Evolutionary conservation across 225 moss, liverwort and hornwort genomes (phyloP).

Genomic region (Rhytidiadelphus loreus): DNA sequence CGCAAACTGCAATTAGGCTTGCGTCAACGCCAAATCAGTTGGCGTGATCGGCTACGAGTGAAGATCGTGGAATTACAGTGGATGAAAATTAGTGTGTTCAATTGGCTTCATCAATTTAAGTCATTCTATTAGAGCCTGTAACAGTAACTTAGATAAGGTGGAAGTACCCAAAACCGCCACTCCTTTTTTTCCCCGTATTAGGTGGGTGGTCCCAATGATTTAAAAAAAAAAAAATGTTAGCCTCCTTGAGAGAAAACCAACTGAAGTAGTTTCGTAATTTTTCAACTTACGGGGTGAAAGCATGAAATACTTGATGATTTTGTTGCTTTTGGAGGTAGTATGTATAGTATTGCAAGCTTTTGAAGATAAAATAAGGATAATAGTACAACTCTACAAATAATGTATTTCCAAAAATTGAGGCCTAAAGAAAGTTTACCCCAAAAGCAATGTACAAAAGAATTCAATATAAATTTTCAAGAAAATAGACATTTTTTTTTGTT

Average conservation of each 20-base stretch:
- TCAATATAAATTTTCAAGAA: background rate
- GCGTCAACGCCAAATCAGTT: background rate
- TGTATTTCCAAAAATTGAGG: background rate
- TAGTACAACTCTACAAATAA: background rate
- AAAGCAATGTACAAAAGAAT: background rate
- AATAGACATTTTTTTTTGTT: too few relatives aligned
- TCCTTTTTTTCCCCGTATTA: background rate
- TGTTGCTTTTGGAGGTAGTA: background rate
- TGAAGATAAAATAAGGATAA: background rate
- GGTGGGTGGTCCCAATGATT: too few relatives aligned
- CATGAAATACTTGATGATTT: background rate
- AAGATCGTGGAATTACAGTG: background rate
- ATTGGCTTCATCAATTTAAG: background rate
- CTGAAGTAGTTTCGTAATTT: background rate
- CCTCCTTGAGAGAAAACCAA: background rate
- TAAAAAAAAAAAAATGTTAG: background rate
- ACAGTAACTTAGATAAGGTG: background rate
- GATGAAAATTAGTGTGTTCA: background rate
- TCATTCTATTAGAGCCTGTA: background rate
- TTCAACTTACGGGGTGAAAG: accelerated
- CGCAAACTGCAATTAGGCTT: background rate
- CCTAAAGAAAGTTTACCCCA: accelerated
- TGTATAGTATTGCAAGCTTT: background rate
- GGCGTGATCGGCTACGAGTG: background rate
- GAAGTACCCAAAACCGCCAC: background rate